Evolutionary conservation across 1,284 basidiomycete genomes (phyloP), one percentile per base, ranked within the genome.

Genomic region (Mycena citricolor): DNA sequence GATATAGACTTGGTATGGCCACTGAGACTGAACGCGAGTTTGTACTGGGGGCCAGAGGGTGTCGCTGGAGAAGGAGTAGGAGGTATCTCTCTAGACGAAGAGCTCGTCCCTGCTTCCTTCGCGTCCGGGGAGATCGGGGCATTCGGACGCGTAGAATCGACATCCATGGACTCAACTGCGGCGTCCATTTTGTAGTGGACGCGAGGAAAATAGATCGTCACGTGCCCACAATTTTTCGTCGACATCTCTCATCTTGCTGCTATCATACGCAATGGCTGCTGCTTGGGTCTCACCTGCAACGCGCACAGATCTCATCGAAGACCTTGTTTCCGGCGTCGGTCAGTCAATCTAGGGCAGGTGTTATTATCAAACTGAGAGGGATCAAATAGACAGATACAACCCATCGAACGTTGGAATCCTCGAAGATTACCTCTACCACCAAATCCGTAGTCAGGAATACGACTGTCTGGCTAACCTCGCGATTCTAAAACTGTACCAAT

Each of bases 371-470:
- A 33, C 37, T 49, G 31, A 37, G n/a, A 24, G 17, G 25, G 30
- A 32, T 35, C 43, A 20, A 44, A 14, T 56, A 94, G 93, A 97
- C 74, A 83, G 94, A 51, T 97, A 97, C 69, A 97, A 97, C 68
- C 94, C 94, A 29, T 87, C 88, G 47, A 97, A 97, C 67, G 82
- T 95, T 49, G 76, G 82, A 31, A 89, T 94, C 53, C 81, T 98
- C 48, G 92, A 97, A 69, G 94, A 97, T 62, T 97, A 97, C 69
- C 82, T 98, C 47, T 89, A 86, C 61, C 83, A 90, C 62, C 94
- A 98, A 69, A 89, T 93, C 56, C 77, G 90, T 57, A 87, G 81
- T 57, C 84, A 86, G 58, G 86, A 93, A 61, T 97, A 97, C 61
- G 94, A 98, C 66, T 87, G 90, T 57, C 79, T 97, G 31, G 92